Evolutionary conservation across 495 filamentous ascomycete species (phyloP).

Genomic region (Penicillium daleae): DNA sequence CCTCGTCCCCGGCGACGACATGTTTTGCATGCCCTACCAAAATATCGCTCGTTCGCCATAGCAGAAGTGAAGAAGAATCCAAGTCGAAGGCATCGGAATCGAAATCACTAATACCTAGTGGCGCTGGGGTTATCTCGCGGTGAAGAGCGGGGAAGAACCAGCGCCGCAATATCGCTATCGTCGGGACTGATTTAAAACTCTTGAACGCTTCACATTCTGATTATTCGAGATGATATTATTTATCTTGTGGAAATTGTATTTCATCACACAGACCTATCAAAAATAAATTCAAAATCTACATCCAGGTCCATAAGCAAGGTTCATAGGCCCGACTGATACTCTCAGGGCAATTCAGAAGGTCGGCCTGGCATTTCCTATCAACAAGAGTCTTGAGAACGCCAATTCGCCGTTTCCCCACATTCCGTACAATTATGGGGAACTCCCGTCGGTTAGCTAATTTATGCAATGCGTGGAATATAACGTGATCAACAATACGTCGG

Average conservation of each 20-base stretch:
- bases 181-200: not conserved
- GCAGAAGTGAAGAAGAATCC: not conserved
- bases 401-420: too few species aligned
- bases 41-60: conserved; percentile 9
- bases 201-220: not conserved
- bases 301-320: not conserved
- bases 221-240: not conserved
- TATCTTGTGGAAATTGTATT: too few species aligned
- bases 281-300: too few species aligned
- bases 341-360: too few species aligned
- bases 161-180: not conserved
- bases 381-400: too few species aligned
- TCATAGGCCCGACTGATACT: not conserved
- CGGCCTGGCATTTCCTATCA: too few species aligned
- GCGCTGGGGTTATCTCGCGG: not conserved
- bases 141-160: not conserved
- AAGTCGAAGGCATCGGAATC: not conserved
- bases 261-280: too few species aligned
- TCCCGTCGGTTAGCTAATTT: too few species aligned
- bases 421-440: too few species aligned
- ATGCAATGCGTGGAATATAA: too few species aligned
- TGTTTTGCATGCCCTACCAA: conserved; percentile 17
- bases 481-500: too few species aligned
- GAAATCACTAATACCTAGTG: not conserved
- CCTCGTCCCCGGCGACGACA: conserved; percentile 14